Evolutionary conservation across 352 stramenopile species (phyloP).

Genomic region (Phytophthora uliginosa): DNA sequence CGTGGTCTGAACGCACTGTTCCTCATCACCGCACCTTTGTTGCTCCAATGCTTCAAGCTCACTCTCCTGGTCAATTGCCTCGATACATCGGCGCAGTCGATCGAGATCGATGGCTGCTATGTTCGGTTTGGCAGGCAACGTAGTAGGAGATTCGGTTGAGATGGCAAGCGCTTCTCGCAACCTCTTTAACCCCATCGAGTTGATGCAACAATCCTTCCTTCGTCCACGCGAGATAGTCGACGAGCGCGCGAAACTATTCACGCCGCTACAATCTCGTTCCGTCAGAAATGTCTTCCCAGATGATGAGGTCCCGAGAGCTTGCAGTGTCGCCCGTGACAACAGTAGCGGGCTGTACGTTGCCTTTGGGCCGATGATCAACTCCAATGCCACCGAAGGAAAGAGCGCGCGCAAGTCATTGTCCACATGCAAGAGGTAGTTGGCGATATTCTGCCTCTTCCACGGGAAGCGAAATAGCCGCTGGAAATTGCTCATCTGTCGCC

Average conservation of each 20-base stretch:
- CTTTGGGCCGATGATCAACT: constrained; percentile 44
- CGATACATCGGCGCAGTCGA: constrained; percentile 39
- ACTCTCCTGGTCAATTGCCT: constrained; percentile 47
- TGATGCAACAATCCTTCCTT: constrained; percentile 5
- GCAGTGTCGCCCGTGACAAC: constrained; percentile 36
- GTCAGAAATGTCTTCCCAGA: constrained; percentile 66
- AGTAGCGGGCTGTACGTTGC: constrained; percentile 57
- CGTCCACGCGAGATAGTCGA: not conserved
- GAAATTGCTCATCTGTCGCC: constrained; percentile 46
- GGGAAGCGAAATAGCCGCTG: constrained; percentile 55
- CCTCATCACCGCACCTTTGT: constrained; percentile 26
- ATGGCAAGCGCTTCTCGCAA: constrained; percentile 16
- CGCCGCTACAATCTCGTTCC: constrained; percentile 22
- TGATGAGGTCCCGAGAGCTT: constrained; percentile 23
- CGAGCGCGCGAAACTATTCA: not conserved
- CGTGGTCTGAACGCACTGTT: constrained; percentile 23
- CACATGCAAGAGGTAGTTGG: constrained; percentile 66
- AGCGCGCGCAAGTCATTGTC: constrained; percentile 49
- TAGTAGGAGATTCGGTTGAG: not conserved
- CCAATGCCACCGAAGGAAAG: constrained; percentile 49
- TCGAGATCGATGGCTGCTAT: constrained; percentile 13
- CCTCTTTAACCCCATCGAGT: constrained; percentile 2
- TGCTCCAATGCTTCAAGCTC: constrained; percentile 41
- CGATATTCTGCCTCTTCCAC: constrained; percentile 45
- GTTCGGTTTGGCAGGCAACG: constrained; percentile 7